Conservation (phyloP, 768 basidiomycete species). For the Omphalotus guepiniiformis region DNA sequence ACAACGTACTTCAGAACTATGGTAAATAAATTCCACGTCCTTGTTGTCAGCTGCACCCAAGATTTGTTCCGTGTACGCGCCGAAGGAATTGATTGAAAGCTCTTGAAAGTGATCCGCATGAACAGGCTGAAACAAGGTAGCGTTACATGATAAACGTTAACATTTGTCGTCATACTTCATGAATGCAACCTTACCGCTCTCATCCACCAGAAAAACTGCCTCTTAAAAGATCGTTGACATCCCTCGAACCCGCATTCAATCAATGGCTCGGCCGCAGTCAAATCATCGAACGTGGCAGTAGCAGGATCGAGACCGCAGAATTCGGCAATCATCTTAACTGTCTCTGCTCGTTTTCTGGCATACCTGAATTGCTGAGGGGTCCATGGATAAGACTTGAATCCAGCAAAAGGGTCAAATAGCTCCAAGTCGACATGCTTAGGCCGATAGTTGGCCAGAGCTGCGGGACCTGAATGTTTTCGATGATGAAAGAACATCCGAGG, state of each 20-base stretch:
- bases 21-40: no score
- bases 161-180: background rate
- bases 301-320: background rate
- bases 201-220: conserved; percentile 1
- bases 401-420: background rate
- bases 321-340: background rate
- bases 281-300: background rate
- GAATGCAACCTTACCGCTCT: background rate
- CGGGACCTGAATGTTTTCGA: background rate
- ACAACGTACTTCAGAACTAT: no score
- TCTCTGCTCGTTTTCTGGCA: background rate
- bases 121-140: background rate
- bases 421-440: background rate
- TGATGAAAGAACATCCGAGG: conserved; percentile 1
- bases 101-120: background rate
- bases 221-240: background rate
- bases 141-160: no score
- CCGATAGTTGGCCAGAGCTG: background rate
- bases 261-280: background rate
- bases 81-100: background rate
- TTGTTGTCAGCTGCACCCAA: conserved; percentile 4
- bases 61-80: background rate
- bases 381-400: background rate
- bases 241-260: background rate
- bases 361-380: background rate